Evolutionary conservation across 1,284 basidiomycete genomes (phyloP), one percentile per base, ranked within the genome.

Genomic region (Ustilago bromivora): DNA sequence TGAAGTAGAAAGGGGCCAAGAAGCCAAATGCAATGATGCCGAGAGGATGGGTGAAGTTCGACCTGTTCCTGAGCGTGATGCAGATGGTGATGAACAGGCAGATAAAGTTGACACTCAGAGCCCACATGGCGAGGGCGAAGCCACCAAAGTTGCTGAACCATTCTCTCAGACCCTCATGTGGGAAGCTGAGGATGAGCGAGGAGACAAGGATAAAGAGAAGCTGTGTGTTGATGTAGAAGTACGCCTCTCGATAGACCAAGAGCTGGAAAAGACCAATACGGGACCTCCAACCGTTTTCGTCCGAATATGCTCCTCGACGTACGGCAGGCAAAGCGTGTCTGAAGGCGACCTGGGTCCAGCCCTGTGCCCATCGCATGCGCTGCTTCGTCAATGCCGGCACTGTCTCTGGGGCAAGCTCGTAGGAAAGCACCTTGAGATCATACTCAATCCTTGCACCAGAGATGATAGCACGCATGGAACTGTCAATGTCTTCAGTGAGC

Each of bases 401-500:
- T 0, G 80, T 82, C 53, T 79, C 79, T 3, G 82, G 82, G 2
- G 83, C 82, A 10, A 72, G 62, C 57, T 84, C 83, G 70, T 76
- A 82, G 0, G 80, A 82, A 0, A 78, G 53, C n/a, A 84, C 78
- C 49, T 77, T 75, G 41, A 82, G 67, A 36, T 82, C 80, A 67
- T 83, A 84, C 32, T 73, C 79, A 61, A 83, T 79, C 5, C 79
- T 65, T 1, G 83, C 83, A 46, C 83, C 83, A 1, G 78, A 81
- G 63, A 72, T 81, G 66, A 84, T 79, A 32, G 82, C 83, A 2
- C 83, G 76, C 56, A 84, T 61, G 4, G 81, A 76, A 40, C 77
- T 76, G 62, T 84, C 82, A 36, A 84, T 83, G 62, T 84, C 82
- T 55, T 84, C 82, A 35, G 82, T 83, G 17, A 83, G 62, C 81